Evolutionary conservation across 805 yeast species (phyloP).

Genomic region (Saturnispora mendoncae): DNA sequence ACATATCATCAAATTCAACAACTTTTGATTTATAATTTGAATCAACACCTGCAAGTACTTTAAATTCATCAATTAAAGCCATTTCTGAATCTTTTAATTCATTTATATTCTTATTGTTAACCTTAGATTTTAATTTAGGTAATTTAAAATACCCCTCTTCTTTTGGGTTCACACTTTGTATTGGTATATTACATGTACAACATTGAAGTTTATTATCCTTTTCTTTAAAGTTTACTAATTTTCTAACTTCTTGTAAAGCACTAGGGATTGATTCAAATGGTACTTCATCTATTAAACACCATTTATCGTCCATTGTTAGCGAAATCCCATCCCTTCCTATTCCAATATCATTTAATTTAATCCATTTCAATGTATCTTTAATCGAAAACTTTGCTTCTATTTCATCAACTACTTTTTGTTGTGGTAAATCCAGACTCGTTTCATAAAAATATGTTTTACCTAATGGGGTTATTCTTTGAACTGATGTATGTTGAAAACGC

Average conservation of each 20-base stretch:
- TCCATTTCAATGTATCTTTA: neutral
- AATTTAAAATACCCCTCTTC: constrained; percentile 34
- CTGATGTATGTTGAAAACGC: constrained; percentile 1
- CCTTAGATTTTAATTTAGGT: constrained; percentile 2
- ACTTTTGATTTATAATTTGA: neutral
- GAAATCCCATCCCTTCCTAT: neutral
- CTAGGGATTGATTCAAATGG: neutral
- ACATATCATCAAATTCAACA: neutral
- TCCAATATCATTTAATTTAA: neutral
- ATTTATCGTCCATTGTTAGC: neutral
- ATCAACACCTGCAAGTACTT: constrained; percentile 5
- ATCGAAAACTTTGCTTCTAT: constrained; percentile 1
- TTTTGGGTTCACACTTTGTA: constrained; percentile 33
- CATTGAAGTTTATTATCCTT: constrained; percentile 25
- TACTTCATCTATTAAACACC: neutral
- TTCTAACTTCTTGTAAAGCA: constrained; percentile 6
- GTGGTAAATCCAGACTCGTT: neutral
- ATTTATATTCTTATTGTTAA: neutral
- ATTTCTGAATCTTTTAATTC: neutral
- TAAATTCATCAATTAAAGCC: constrained; percentile 6
- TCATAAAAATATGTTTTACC: neutral
- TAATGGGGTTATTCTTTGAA: neutral
- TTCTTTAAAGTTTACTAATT: constrained; percentile 5
- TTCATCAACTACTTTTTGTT: neutral
- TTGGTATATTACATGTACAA: constrained; percentile 44